Evolutionary conservation across 306 rosid genomes (phyloP).

Genomic region (Morella rubra): DNA sequence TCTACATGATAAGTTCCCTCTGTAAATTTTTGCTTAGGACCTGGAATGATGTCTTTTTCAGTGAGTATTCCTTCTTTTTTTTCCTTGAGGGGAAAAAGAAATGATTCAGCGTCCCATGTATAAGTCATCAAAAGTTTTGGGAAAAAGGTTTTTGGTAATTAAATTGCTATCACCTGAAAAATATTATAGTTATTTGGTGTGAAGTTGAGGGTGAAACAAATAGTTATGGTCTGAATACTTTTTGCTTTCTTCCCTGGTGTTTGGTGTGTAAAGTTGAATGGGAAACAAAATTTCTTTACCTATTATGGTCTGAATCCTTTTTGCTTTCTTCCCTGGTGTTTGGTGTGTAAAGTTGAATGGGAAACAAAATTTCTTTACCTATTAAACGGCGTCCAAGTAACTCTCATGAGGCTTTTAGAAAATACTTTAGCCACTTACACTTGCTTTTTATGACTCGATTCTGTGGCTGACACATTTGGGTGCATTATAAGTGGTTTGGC

Average conservation of each 20-base stretch:
- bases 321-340: no score
- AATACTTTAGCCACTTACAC: neutral
- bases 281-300: no score
- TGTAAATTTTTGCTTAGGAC: constrained; percentile 3
- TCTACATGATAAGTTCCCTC: neutral
- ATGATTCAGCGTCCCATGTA: neutral
- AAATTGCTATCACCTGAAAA: neutral
- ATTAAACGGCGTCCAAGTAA: neutral
- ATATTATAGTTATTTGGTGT: no score
- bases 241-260: no score
- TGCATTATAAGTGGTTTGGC: neutral
- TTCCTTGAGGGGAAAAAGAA: neutral
- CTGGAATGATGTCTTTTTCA: constrained; percentile 6
- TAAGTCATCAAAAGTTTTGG: neutral
- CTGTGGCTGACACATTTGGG: neutral
- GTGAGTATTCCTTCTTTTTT: neutral
- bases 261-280: neutral
- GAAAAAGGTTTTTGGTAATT: neutral
- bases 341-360: no score
- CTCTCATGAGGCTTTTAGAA: neutral
- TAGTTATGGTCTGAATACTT: no score
- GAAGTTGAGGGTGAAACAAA: no score
- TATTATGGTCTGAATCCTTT: no score
- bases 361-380: neutral
- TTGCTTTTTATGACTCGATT: neutral